phyloP scores from a whole-genome alignment of 2,329 filamentous ascomycete species.

The Mycosphaerella sp. region DNA sequence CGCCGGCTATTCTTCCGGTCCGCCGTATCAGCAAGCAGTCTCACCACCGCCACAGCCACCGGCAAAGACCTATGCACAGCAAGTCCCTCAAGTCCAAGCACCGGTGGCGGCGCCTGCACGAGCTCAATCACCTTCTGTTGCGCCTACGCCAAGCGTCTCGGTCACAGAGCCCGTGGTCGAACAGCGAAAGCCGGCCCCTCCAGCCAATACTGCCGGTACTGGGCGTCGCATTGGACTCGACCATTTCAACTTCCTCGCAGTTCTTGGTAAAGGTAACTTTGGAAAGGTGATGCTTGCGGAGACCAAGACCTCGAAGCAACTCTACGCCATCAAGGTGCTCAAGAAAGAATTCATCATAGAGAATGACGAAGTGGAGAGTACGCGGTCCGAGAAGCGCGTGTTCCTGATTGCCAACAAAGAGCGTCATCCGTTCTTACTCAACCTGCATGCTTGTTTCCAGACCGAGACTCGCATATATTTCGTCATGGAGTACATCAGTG shows the following conservation, averaged over 20 bases:
- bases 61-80: constrained; percentile 50
- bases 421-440: constrained; percentile 90
- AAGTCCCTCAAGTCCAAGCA: constrained; percentile 38
- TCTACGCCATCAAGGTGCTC: constrained; percentile 97
- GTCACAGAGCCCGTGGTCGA: constrained; percentile 28
- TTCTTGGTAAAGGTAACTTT: constrained; percentile 98
- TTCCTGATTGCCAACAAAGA: constrained; percentile 97
- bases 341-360: constrained; percentile 99
- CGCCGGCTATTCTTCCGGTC: constrained; percentile 26
- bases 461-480: constrained; percentile 98
- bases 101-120: constrained; percentile 38
- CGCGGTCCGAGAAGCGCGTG: constrained; percentile 92
- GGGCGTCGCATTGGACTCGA: constrained; percentile 87
- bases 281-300: constrained; percentile 99
- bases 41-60: constrained; percentile 46
- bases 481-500: constrained; percentile 99
- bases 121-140: constrained; percentile 31
- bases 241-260: constrained; percentile 98
- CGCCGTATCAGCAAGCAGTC: constrained; percentile 38
- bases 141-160: constrained; percentile 27
- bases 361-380: constrained; percentile 98
- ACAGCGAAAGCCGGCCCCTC: constrained; percentile 56
- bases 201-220: constrained; percentile 61
- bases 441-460: constrained; percentile 95
- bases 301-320: constrained; percentile 81